Percentiles rank a stretch among this genome's conserved stretches.
Evolutionary conservation across 2,329 filamentous ascomycete species (phyloP).

Genomic region (Cladosporium sp.): DNA sequence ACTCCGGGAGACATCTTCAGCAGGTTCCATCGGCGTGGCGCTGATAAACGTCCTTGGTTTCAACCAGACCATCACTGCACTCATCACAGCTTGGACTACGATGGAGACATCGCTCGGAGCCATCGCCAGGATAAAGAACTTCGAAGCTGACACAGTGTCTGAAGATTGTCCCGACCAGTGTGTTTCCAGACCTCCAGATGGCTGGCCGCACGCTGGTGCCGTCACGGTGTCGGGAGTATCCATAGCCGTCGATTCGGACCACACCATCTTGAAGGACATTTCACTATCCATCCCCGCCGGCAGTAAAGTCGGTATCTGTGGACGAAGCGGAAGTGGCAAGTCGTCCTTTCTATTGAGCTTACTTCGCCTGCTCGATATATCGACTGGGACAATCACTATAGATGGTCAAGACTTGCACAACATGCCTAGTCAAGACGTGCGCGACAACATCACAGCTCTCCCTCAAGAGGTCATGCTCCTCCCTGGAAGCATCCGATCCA

Average conservation of each 20-base stretch:
- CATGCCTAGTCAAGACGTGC: conserved; percentile 42
- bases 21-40: conserved; percentile 50
- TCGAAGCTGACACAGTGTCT: conserved; percentile 24
- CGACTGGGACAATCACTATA: conserved; percentile 41
- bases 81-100: conserved; percentile 52
- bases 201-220: neutral
- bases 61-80: conserved; percentile 47
- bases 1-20: conserved; percentile 37
- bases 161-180: conserved; percentile 2
- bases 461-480: conserved; percentile 52
- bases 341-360: conserved; percentile 47
- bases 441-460: conserved; percentile 42
- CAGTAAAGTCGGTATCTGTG: conserved; percentile 49
- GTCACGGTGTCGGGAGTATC: neutral
- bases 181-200: neutral
- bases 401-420: conserved; percentile 46
- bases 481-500: conserved; percentile 44
- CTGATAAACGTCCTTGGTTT: conserved; percentile 53
- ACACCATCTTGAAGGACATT: conserved; percentile 49
- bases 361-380: conserved; percentile 46
- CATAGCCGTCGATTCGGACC: conserved; percentile 42
- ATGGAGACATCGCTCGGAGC: conserved; percentile 57
- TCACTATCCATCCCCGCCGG: conserved; percentile 45
- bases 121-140: conserved; percentile 51
- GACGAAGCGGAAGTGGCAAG: conserved; percentile 53